A percentile compares a stretch with the other conserved stretches of the same genome.
phyloP scores from a whole-genome alignment of 2,329 filamentous ascomycete species.

The Colletotrichum sp. region DNA sequence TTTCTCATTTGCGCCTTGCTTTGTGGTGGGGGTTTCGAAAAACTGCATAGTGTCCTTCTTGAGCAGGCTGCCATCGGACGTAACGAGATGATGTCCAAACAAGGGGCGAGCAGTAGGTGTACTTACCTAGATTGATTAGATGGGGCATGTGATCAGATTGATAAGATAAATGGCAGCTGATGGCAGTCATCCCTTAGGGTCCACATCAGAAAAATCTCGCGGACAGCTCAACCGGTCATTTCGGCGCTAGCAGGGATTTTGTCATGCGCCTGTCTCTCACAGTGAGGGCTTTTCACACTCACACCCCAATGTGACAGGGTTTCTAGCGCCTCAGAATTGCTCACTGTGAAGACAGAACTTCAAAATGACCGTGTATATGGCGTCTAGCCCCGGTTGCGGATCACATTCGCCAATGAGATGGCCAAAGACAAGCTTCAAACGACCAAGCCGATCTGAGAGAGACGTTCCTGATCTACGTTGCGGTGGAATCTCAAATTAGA shows the following conservation, averaged over 20 bases:
- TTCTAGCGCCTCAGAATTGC: neutral
- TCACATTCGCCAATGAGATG: neutral
- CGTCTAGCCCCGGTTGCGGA: neutral
- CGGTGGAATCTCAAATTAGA: neutral
- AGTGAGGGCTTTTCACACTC: neutral
- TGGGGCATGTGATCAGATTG: neutral
- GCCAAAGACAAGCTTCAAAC: neutral
- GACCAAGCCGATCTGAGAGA: neutral
- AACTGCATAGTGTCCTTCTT: neutral
- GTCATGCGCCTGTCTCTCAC: neutral
- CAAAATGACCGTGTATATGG: neutral
- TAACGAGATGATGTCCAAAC: neutral
- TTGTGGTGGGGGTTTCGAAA: neutral
- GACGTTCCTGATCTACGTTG: neutral
- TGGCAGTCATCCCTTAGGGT: neutral
- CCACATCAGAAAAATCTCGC: neutral
- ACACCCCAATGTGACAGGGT: neutral
- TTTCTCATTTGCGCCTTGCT: constrained; percentile 6
- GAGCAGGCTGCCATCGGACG: neutral
- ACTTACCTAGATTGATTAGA: neutral
- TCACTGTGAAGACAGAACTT: neutral
- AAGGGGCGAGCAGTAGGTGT: neutral
- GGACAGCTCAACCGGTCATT: neutral
- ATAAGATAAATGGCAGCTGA: constrained; percentile 1
- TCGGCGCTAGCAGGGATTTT: neutral